phyloP scores from a whole-genome alignment of 257 asterid genomes.

The Solanum ossicruentum region DNA sequence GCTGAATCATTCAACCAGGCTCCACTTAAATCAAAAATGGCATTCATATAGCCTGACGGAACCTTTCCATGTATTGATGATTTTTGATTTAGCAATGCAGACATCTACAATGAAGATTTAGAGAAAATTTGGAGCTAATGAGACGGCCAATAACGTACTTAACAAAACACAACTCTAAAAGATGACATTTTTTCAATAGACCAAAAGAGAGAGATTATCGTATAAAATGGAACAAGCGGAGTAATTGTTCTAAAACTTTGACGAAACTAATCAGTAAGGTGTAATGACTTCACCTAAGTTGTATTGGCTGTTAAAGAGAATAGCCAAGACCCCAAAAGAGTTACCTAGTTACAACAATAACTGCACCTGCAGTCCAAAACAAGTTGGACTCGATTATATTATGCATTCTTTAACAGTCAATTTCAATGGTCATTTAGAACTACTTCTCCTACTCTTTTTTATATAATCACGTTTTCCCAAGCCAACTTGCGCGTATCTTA shows the following conservation, averaged over 20 bases:
- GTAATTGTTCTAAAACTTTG: background rate
- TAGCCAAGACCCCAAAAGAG: background rate
- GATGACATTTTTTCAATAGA: background rate
- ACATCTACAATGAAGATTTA: constrained; percentile 58
- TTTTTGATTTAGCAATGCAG: constrained; percentile 84
- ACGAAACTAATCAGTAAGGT: background rate
- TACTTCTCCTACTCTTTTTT: background rate
- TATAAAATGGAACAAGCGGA: background rate
- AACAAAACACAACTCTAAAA: background rate
- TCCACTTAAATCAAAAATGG: constrained; percentile 82
- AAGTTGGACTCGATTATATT: background rate
- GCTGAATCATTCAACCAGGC: constrained; percentile 89
- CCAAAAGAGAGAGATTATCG: background rate
- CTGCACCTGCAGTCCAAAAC: background rate
- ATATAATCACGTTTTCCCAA: background rate
- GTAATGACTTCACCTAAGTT: background rate
- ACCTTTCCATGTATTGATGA: constrained; percentile 87
- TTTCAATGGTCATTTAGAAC: background rate
- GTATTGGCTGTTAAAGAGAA: background rate
- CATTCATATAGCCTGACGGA: constrained; percentile 87
- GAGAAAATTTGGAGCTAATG: background rate
- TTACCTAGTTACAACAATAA: background rate
- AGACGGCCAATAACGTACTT: background rate
- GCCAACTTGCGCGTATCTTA: background rate
- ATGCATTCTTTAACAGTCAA: background rate